Percentiles rank a stretch among this genome's conserved stretches.
These are phyloP conservation scores for Claviceps capensis DNA, from an alignment of 2,329 filamentous ascomycete species.

Conservation along the genomic window DNA sequence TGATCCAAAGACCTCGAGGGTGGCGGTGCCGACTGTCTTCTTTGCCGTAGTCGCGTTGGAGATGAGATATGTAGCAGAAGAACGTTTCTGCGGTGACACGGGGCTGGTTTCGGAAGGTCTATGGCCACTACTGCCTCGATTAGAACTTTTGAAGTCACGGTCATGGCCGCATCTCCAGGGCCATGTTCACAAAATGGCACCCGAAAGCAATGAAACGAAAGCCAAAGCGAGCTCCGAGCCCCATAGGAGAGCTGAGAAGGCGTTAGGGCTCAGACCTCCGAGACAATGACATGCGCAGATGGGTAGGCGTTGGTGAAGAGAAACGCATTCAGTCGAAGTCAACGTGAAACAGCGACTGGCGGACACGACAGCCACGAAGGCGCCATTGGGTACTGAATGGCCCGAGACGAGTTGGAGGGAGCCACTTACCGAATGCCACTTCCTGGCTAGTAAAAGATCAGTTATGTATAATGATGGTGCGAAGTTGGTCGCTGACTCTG, in stretches of 20 bases:
- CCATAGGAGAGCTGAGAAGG: not conserved
- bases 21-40: constrained; percentile 4
- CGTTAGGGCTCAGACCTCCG: not conserved
- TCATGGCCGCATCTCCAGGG: constrained; percentile 17
- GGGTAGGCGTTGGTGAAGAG: not conserved
- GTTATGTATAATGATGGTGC: not conserved
- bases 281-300: not conserved
- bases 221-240: not conserved
- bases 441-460: not conserved
- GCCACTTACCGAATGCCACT: not conserved
- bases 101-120: constrained; percentile 8
- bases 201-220: constrained; percentile 7
- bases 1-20: not conserved
- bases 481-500: not conserved
- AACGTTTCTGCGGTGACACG: constrained; percentile 6
- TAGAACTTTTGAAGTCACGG: constrained; percentile 11
- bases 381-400: not conserved
- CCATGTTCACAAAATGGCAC: constrained; percentile 12
- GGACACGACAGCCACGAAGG: not conserved
- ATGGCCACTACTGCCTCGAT: constrained; percentile 15
- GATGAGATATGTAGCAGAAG: constrained; percentile 1
- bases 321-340: not conserved
- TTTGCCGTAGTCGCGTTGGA: not conserved
- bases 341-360: not conserved
- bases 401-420: not conserved